Evolutionary conservation across 202 grass and related monocot genomes (phyloP), one percentile per base, ranked within the genome.

Genomic region (Cymbopogon flexuosus): DNA sequence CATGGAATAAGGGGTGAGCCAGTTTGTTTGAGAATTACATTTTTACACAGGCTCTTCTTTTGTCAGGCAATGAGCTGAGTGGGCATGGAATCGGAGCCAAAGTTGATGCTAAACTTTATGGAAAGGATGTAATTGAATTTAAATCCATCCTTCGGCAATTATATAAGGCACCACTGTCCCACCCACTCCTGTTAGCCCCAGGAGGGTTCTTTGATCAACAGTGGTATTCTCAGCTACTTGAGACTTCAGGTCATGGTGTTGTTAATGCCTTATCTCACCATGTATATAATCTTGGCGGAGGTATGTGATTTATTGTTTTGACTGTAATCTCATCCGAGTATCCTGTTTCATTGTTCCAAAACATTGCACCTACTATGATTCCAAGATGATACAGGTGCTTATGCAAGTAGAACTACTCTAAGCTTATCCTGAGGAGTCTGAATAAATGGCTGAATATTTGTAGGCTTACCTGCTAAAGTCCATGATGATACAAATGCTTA

Each of bases 191-290:
- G 8, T 78, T 99, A 83, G 96, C 90, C 27, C 96, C 96, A 10
- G 96, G 96, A 87, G 96, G 96, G 71, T 96, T 99, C 85, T 99
- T 91, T 88, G 90, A 99, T 78, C 93, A 91, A 65, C 90, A 88
- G 46, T 99, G 96, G 96, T 99, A 93, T 79, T 66, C 90, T 45
- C 82, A 91, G 78, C 85, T 99, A 90, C 89, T 99, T 81, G 70
- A 90, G 74, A 84, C 80, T 85, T 99, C 96, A 65, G 96, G 96
- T 66, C 46, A 65, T 19, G 88, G 85, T 75, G 83, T 84, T 65
- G 78, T 99, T 78, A 79, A 86, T 87, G 90, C 80, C 14, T 74
- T 99, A 79, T 92, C 96, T 21, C 92, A 99, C 87, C 96, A 99
- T 85, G 83, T 99, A 59, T 99, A 99, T 80, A 99, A 96, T 91